Evolutionary conservation across 805 yeast genomes (phyloP).

Genomic region (Zygosaccharomyces bailii): DNA sequence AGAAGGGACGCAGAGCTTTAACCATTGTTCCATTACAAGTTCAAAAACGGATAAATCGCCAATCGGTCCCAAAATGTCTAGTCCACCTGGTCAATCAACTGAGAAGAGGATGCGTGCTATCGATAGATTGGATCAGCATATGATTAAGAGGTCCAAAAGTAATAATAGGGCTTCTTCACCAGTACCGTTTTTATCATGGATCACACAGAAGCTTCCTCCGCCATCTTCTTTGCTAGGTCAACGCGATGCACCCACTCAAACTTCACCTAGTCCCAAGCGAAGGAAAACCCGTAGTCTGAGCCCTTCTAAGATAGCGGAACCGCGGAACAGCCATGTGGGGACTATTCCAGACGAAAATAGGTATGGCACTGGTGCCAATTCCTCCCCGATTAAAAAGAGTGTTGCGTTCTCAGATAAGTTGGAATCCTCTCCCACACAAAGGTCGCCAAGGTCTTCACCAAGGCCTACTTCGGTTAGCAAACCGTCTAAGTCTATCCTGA

Average conservation of each 20-base stretch:
- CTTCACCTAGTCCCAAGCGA: constrained; percentile 28
- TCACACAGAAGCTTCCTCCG: constrained; percentile 9
- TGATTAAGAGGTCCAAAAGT: constrained; percentile 17
- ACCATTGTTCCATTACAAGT: background rate
- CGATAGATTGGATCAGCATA: constrained; percentile 28
- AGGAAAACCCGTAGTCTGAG: constrained; percentile 15
- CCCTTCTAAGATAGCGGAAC: constrained; percentile 5
- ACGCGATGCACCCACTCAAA: constrained; percentile 2
- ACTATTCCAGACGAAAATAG: background rate
- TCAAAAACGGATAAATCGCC: constrained; percentile 1
- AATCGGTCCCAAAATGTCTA: constrained; percentile 7
- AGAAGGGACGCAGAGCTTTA: no score
- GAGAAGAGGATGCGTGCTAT: constrained; percentile 21
- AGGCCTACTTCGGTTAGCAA: constrained; percentile 18
- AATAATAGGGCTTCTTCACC: constrained; percentile 11
- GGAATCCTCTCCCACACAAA: constrained; percentile 27
- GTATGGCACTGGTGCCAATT: background rate
- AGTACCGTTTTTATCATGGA: constrained; percentile 8
- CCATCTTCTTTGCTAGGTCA: constrained; percentile 5
- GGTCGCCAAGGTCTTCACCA: constrained; percentile 22
- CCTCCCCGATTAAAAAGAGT: constrained; percentile 27
- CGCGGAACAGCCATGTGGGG: background rate
- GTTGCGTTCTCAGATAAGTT: constrained; percentile 34
- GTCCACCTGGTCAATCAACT: constrained; percentile 2
- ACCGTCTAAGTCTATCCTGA: constrained; percentile 31